phyloP scores from a whole-genome alignment of 2,329 filamentous ascomycete genomes.

The Neurospora crassa region DNA sequence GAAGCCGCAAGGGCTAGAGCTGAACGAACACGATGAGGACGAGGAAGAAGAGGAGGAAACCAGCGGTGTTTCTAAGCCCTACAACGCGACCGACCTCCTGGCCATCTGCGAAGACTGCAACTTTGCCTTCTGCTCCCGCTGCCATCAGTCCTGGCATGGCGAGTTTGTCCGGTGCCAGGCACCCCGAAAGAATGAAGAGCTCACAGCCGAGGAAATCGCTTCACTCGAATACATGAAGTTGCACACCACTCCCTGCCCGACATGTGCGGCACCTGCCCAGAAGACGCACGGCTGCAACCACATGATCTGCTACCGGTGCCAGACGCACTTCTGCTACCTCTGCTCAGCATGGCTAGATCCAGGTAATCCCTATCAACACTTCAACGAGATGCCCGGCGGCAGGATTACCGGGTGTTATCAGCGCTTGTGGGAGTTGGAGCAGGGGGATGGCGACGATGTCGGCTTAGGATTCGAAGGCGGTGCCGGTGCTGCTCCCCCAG shows the following conservation, averaged over 20 bases:
- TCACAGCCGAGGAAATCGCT: conserved; percentile 77
- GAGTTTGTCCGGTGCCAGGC: conserved; percentile 64
- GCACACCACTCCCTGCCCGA: conserved; percentile 82
- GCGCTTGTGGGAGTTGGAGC: conserved; percentile 83
- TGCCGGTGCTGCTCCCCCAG: background rate
- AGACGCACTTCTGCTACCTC: conserved; percentile 90
- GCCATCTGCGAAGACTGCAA: conserved; percentile 81
- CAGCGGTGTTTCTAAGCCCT: conserved; percentile 18
- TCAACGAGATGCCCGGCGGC: conserved; percentile 54
- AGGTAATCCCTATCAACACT: conserved; percentile 78
- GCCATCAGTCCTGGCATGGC: conserved; percentile 80
- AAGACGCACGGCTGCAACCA: conserved; percentile 95
- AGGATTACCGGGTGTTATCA: conserved; percentile 61
- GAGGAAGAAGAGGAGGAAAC: conserved; percentile 15
- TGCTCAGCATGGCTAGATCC: conserved; percentile 80
- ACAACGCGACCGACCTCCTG: conserved; percentile 44
- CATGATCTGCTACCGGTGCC: conserved; percentile 87
- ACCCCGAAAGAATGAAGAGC: conserved; percentile 55
- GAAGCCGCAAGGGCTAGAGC: conserved; percentile 58
- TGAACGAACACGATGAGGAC: conserved; percentile 38
- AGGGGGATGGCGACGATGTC: conserved; percentile 57
- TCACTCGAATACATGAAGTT: conserved; percentile 73
- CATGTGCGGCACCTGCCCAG: conserved; percentile 73
- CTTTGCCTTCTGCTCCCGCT: conserved; percentile 75
- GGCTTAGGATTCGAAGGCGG: conserved; percentile 36